Conservation (phyloP, 2,329 filamentous ascomycete species). For the Xylariaceae sp. region DNA sequence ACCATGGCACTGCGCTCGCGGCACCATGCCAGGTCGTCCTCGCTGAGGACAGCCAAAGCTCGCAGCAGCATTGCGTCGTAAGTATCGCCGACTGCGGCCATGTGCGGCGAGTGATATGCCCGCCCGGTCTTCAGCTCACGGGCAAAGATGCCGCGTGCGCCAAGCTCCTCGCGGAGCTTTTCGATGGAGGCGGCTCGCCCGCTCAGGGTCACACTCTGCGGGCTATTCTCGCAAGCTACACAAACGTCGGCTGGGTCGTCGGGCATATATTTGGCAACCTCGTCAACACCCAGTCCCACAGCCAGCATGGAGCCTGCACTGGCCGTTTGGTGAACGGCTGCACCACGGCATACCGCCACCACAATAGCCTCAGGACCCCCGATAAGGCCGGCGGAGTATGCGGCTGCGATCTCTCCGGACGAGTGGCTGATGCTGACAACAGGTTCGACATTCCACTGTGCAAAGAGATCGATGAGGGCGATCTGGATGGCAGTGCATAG, state of each 20-base stretch:
- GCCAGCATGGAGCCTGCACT: constrained; percentile 26
- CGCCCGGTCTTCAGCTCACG: constrained; percentile 7
- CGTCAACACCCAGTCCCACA: constrained; percentile 23
- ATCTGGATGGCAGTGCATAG: constrained; percentile 43
- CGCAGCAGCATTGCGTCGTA: constrained; percentile 4
- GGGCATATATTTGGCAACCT: constrained; percentile 15
- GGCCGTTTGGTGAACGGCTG: constrained; percentile 9
- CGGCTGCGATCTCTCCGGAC: constrained; percentile 40
- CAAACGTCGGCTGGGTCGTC: constrained; percentile 28
- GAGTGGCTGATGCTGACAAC: constrained; percentile 34
- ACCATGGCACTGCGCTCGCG: constrained; percentile 16
- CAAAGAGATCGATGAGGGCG: constrained; percentile 35
- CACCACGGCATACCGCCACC: constrained; percentile 21
- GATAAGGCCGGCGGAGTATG: constrained; percentile 29
- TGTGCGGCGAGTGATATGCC: constrained; percentile 14
- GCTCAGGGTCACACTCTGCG: constrained; percentile 4
- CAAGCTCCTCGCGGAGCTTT: constrained; percentile 1
- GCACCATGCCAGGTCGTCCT: neutral
- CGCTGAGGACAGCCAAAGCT: neutral
- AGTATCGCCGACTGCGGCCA: constrained; percentile 5
- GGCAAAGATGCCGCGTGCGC: constrained; percentile 3
- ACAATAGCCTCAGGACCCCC: constrained; percentile 22
- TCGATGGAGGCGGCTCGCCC: constrained; percentile 2
- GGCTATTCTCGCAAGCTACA: constrained; percentile 29
- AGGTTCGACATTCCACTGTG: constrained; percentile 29